Evolutionary conservation across 2,329 filamentous ascomycete species (phyloP).

Genomic region (Ascosphaera pollenicola): DNA sequence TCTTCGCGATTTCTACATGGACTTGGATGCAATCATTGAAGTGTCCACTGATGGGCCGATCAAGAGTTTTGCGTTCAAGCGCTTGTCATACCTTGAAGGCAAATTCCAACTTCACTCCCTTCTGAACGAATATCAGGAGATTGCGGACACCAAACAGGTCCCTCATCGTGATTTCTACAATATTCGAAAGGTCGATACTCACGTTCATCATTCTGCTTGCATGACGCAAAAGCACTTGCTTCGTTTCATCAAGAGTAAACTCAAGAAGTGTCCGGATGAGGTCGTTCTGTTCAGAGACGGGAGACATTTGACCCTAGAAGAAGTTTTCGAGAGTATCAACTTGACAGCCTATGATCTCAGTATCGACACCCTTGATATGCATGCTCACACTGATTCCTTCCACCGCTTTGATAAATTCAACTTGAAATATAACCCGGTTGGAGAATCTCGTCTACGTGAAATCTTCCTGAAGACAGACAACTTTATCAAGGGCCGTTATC

Average conservation of each 20-base stretch:
- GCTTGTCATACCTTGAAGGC: constrained; percentile 85
- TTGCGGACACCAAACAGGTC: constrained; percentile 91
- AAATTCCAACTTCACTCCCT: constrained; percentile 92
- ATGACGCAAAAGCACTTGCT: constrained; percentile 99
- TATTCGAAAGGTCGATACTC: constrained; percentile 93
- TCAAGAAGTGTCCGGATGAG: constrained; percentile 95
- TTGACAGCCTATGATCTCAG: constrained; percentile 92
- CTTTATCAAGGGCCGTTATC: constrained; percentile 82
- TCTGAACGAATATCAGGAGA: constrained; percentile 93
- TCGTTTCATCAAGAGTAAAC: constrained; percentile 98
- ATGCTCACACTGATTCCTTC: constrained; percentile 94
- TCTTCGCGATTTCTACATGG: constrained; percentile 87
- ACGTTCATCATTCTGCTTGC: constrained; percentile 96
- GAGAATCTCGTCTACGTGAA: constrained; percentile 84
- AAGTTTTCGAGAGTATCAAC: constrained; percentile 96
- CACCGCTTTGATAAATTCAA: constrained; percentile 99
- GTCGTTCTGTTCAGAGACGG: constrained; percentile 81
- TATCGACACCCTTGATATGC: constrained; percentile 98
- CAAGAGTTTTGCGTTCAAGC: constrained; percentile 91
- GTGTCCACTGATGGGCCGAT: constrained; percentile 90
- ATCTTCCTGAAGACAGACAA: constrained; percentile 99
- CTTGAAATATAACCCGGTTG: constrained; percentile 93
- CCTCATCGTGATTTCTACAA: constrained; percentile 99
- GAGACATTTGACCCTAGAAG: constrained; percentile 68
- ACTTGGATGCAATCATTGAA: constrained; percentile 64